Conservation (phyloP, 257 asterid species). For the Nicotiana noctiflora region DNA sequence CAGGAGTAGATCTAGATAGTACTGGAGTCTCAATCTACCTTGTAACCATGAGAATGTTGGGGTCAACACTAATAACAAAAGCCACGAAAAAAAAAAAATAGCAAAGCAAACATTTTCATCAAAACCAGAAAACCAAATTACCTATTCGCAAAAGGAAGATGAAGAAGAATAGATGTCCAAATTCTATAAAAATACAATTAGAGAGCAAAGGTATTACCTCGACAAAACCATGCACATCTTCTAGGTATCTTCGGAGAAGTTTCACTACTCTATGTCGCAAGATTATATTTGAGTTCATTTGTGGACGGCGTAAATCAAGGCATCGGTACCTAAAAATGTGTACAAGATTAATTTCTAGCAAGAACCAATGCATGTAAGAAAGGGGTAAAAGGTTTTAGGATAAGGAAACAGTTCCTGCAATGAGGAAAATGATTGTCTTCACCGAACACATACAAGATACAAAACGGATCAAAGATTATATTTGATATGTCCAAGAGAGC, state of each 20-base stretch:
- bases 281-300: constrained; percentile 68
- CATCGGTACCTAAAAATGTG: constrained; percentile 59
- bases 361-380: background rate
- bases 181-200: constrained; percentile 3
- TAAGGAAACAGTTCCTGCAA: background rate
- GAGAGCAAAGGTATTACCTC: constrained; percentile 56
- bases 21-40: constrained; percentile 99
- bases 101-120: constrained; percentile 7
- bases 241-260: constrained; percentile 82
- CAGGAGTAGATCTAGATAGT: constrained; percentile 97
- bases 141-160: background rate
- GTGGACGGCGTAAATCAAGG: constrained; percentile 88
- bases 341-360: background rate
- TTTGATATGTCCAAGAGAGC: background rate
- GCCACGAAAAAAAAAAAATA: background rate
- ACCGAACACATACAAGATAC: background rate
- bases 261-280: constrained; percentile 88
- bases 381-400: background rate
- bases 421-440: background rate
- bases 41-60: constrained; percentile 64
- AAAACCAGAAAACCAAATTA: background rate
- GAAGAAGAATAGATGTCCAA: background rate
- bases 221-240: constrained; percentile 77
- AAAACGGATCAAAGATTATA: background rate
- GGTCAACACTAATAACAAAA: constrained; percentile 46